Evolutionary conservation across 192 early-diverging fungal genomes (phyloP).

Genomic region (Phlyctochytrium bullatum): DNA sequence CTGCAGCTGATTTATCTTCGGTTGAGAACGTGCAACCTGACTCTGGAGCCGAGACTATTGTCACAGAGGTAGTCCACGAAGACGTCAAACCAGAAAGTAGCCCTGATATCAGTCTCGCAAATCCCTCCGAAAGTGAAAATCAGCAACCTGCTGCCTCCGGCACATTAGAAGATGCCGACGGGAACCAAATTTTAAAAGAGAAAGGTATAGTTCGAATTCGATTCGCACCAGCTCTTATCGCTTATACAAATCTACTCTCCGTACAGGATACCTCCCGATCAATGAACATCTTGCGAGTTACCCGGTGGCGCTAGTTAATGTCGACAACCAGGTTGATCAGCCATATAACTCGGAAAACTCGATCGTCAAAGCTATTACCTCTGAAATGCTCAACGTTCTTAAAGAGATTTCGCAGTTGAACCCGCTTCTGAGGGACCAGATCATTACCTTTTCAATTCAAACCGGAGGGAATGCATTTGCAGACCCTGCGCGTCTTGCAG

Average conservation of each 20-base stretch:
- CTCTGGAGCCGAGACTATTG: too few relatives aligned
- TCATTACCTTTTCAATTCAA: slow-evolving; percentile 95
- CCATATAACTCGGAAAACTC: slow-evolving; percentile 83
- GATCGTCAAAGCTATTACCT: slow-evolving; percentile 85
- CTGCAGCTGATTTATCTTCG: too few relatives aligned
- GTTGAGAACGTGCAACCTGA: too few relatives aligned
- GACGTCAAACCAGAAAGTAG: too few relatives aligned
- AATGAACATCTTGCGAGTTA: slow-evolving; percentile 54
- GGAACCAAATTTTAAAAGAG: too few relatives aligned
- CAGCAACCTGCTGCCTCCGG: too few relatives aligned
- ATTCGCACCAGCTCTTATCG: slow-evolving; percentile 3
- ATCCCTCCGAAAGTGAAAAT: too few relatives aligned
- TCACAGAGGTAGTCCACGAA: too few relatives aligned
- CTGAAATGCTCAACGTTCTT: slow-evolving; percentile 93
- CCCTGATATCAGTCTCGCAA: too few relatives aligned
- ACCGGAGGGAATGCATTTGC: slow-evolving; percentile 94
- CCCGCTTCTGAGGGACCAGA: slow-evolving; percentile 96
- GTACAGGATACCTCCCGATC: slow-evolving; percentile 34
- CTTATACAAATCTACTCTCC: slow-evolving; percentile 26
- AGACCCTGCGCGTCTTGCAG: slow-evolving; percentile 91
- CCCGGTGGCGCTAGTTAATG: slow-evolving; percentile 80
- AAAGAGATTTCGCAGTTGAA: slow-evolving; percentile 95
- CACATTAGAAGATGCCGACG: too few relatives aligned
- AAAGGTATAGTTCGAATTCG: too few relatives aligned
- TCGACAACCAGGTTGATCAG: slow-evolving; percentile 83